phyloP scores from a whole-genome alignment of 1,284 basidiomycete species.

The Gomphus bonarii region DNA sequence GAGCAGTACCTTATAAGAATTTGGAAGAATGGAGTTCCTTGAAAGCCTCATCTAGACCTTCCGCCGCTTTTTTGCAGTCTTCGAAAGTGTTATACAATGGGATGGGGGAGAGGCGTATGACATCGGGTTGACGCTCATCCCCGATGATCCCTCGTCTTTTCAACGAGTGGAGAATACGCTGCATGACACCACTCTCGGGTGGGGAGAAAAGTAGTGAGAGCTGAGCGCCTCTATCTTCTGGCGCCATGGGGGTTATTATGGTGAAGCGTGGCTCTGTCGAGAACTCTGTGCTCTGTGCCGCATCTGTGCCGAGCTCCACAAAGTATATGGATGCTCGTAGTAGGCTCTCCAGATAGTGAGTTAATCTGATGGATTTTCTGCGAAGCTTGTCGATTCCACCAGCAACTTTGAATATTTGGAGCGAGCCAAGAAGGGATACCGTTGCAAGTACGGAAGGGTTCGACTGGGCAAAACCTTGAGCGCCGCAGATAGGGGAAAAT shows the following conservation, averaged over 20 bases:
- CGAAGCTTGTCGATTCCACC: constrained; percentile 67
- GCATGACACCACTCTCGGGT: constrained; percentile 55
- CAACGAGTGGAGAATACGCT: constrained; percentile 52
- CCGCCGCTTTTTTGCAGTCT: constrained; percentile 65
- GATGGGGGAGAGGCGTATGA: constrained; percentile 78
- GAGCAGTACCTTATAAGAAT: not conserved
- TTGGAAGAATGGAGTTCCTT: not conserved
- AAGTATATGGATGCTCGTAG: constrained; percentile 57
- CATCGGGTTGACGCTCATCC: constrained; percentile 83
- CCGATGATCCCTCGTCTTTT: constrained; percentile 70
- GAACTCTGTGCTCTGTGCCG: not conserved
- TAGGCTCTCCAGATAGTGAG: constrained; percentile 57
- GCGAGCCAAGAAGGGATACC: constrained; percentile 70
- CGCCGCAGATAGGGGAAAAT: constrained; percentile 81
- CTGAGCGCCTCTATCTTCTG: constrained; percentile 70
- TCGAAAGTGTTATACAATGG: constrained; percentile 77
- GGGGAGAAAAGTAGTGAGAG: constrained; percentile 77
- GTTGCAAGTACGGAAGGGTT: constrained; percentile 82
- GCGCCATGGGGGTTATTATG: constrained; percentile 73
- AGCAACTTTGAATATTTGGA: constrained; percentile 69
- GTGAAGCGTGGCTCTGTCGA: constrained; percentile 49
- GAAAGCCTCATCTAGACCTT: constrained; percentile 42
- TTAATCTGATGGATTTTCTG: constrained; percentile 61
- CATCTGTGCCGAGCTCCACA: constrained; percentile 10
- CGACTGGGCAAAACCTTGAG: constrained; percentile 92